Conservation (phyloP, 1,139 yeast genomes). For the Diutina rugosa region DNA sequence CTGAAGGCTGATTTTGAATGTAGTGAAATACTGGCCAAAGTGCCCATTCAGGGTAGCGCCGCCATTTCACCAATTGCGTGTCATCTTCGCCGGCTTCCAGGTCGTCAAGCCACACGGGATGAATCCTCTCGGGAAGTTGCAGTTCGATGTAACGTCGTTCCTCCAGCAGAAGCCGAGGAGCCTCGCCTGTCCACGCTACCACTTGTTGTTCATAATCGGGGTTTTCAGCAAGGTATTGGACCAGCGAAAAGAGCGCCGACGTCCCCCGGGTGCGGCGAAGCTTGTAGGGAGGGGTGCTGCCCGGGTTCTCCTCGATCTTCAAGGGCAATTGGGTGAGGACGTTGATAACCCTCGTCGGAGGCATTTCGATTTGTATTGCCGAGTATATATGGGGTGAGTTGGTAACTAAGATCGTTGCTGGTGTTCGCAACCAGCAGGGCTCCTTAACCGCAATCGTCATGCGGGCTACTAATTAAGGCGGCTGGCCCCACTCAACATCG, state of each 20-base stretch:
- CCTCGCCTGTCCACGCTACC: slow-evolving; percentile 95
- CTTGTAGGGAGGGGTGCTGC: slow-evolving; percentile 24
- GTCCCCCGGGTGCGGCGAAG: slow-evolving; percentile 67
- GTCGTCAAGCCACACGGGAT: slow-evolving; percentile 28
- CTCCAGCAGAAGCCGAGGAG: slow-evolving; percentile 35
- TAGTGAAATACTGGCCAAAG: slow-evolving; percentile 95
- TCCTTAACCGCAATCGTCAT: not conserved
- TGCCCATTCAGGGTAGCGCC: slow-evolving; percentile 77
- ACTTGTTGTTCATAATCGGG: slow-evolving; percentile 79
- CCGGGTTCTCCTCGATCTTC: slow-evolving; percentile 27
- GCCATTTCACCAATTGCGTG: slow-evolving; percentile 43
- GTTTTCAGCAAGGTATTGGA: slow-evolving; percentile 47
- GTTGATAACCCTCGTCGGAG: slow-evolving; percentile 18
- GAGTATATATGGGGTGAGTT: not conserved
- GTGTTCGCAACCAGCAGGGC: not conserved
- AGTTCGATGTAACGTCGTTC: slow-evolving; percentile 39
- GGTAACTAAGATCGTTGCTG: not conserved
- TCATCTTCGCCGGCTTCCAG: slow-evolving; percentile 38
- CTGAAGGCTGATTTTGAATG: slow-evolving; percentile 44
- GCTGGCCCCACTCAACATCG: not conserved
- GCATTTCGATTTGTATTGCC: not conserved
- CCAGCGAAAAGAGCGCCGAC: slow-evolving; percentile 72
- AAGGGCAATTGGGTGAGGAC: slow-evolving; percentile 62
- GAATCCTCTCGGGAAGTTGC: slow-evolving; percentile 29
- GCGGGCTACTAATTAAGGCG: not conserved